Evolutionary conservation across 495 filamentous ascomycete species (phyloP).

Genomic region (Penicillium parvum): DNA sequence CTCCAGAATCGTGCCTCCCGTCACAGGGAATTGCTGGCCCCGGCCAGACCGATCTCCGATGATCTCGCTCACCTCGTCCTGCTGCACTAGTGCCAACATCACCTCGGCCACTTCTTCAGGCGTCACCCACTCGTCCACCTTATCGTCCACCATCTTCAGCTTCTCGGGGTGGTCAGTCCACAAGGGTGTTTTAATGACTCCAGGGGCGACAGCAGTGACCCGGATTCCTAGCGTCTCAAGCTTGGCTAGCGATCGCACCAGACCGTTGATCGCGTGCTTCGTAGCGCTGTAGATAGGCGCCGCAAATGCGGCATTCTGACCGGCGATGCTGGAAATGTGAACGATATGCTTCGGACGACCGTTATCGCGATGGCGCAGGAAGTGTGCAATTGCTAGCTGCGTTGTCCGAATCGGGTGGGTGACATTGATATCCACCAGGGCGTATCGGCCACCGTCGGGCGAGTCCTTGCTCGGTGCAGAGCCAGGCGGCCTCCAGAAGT

Average conservation of each 20-base stretch:
- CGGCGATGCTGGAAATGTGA: constrained; percentile 60
- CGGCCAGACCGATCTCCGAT: constrained; percentile 36
- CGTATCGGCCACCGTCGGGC: constrained; percentile 45
- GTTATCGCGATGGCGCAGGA: constrained; percentile 33
- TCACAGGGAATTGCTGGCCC: constrained; percentile 30
- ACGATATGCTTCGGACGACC: constrained; percentile 48
- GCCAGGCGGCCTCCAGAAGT: constrained; percentile 65
- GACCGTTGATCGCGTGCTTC: constrained; percentile 60
- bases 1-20: constrained; percentile 55
- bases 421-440: constrained; percentile 60
- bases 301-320: constrained; percentile 46
- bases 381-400: constrained; percentile 60
- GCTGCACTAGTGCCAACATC: constrained; percentile 58
- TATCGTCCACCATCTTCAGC: constrained; percentile 47
- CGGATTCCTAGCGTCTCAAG: constrained; percentile 54
- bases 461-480: constrained; percentile 45
- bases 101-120: constrained; percentile 61
- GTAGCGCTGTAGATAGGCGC: constrained; percentile 57
- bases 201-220: constrained; percentile 63
- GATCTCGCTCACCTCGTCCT: constrained; percentile 39
- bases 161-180: constrained; percentile 70
- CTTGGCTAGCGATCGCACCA: constrained; percentile 49
- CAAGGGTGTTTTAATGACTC: constrained; percentile 61
- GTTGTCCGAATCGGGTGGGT: constrained; percentile 66
- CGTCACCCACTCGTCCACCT: constrained; percentile 54